Evolutionary conservation across 176 grass and related monocot genomes (phyloP).

Genomic region (Aegilops bicornis): DNA sequence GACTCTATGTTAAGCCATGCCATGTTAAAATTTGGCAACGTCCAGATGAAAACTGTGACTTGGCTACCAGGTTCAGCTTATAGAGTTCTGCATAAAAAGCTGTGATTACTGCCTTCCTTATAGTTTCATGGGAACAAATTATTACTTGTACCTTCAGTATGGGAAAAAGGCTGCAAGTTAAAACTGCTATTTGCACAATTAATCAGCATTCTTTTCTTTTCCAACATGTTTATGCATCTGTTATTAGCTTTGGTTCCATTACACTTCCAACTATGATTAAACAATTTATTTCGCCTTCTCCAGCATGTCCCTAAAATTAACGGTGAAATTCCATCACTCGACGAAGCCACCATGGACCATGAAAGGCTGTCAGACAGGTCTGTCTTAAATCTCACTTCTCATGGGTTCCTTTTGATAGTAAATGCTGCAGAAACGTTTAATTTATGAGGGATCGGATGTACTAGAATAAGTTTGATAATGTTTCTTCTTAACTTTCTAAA

Average conservation of each 20-base stretch:
- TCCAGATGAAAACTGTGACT: background rate
- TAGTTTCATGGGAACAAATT: background rate
- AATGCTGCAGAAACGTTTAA: background rate
- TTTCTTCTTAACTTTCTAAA: background rate
- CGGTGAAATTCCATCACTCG: conserved; percentile 89
- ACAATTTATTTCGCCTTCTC: conserved; percentile 32
- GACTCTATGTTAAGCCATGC: background rate
- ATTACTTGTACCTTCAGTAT: background rate
- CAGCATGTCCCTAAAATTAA: conserved; percentile 99
- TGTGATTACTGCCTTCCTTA: background rate
- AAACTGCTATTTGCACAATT: background rate
- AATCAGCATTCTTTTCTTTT: background rate
- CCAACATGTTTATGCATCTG: background rate
- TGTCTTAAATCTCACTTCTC: conserved; percentile 9
- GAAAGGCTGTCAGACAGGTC: conserved; percentile 92
- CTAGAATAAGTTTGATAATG: background rate
- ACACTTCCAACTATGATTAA: conserved; percentile 33
- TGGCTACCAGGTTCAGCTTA: background rate
- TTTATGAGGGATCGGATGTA: background rate
- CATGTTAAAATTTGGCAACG: background rate
- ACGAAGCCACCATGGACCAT: conserved; percentile 95
- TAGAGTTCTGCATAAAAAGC: background rate
- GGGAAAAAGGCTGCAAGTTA: background rate
- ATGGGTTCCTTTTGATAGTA: background rate
- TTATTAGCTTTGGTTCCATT: conserved; percentile 19